Base-by-base conservation (phyloP, 805 yeast species). In the Kodamaea neixiangensis region DNA sequence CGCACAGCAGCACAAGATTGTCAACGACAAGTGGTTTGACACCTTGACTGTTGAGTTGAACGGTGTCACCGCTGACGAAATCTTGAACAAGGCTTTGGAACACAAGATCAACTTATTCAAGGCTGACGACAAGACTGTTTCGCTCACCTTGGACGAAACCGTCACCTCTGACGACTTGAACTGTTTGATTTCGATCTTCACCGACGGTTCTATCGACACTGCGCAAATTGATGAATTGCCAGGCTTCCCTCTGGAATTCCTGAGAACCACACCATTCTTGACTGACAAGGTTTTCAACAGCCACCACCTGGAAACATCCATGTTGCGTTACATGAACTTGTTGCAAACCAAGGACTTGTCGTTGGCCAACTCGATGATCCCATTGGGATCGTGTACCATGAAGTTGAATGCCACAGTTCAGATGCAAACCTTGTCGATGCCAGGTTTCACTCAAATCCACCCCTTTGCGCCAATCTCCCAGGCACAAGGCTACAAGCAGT, bases 361-460 rank as follows among this genome's bases (percentile, higher is more conserved):
- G 0, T 77, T 94, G 52, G 97, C 98, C 9, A 87, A 91, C 64
- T 88, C 97, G 4, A 94, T 94, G 99, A 94, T 94, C 55, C 96
- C 99, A 18, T 79, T 94, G 55, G 99, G 99, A 20, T 89, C 97
- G 6, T 94, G 99, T 76, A 94, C 99, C 15, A 94, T 94, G 99
- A 94, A 94, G 69, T 79, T 94, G 63, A 94, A 94, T 66, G 87
- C 97, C 48, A 93, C 98, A 1, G 96, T 91, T 7, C 93, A 90
- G 66, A 94, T 94, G 98, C 80, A 83, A 55, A 94, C 98, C 43
- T 78, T 94, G 48, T 86, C 97, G 3, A 91, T 97, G 87, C 97
- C 97, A 18, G 96, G 94, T 58, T 92, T 94, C 68, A 80, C 86
- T 39, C 78, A 82, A 19, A 76, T 94, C 46, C 99, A 94, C 67